Evolutionary conservation across 257 asterid species (phyloP).

Genomic region (Nicotiana attenuata): DNA sequence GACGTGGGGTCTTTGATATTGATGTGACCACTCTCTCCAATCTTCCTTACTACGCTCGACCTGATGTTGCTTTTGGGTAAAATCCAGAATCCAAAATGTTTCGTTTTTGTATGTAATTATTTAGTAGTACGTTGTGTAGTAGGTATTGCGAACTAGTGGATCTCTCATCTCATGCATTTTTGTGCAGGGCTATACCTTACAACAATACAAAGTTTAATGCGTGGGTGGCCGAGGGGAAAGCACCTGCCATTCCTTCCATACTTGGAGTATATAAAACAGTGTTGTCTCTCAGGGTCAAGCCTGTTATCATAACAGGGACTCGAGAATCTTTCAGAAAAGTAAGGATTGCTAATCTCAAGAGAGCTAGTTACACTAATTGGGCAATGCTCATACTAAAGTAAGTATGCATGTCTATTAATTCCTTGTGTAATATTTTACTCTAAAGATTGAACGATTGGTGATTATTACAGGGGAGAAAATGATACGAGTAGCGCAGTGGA

Average conservation of each 20-base stretch:
- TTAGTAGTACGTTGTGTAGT: not conserved
- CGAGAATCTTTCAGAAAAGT: conserved; percentile 11
- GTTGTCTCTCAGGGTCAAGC: conserved; percentile 27
- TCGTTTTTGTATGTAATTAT: too few relatives aligned
- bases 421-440: too few relatives aligned
- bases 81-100: too few relatives aligned
- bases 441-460: too few relatives aligned
- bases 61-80: conserved; percentile 43
- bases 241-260: conserved; percentile 39
- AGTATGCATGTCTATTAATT: not conserved
- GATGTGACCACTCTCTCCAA: conserved; percentile 51
- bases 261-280: conserved; percentile 27
- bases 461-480: conserved; percentile 12
- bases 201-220: conserved; percentile 30
- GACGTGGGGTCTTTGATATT: conserved; percentile 46
- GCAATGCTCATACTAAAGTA: conserved; percentile 45
- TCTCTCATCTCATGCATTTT: not conserved
- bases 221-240: conserved; percentile 43
- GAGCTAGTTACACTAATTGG: conserved; percentile 45
- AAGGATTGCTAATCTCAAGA: conserved; percentile 26
- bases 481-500: conserved; percentile 19
- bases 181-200: conserved; percentile 32
- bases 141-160: too few relatives aligned
- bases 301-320: conserved; percentile 33
- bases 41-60: conserved; percentile 32